Evolutionary conservation across 1,284 basidiomycete genomes (phyloP), one percentile per base, ranked within the genome.

Genomic region (Ustilago tritici): DNA sequence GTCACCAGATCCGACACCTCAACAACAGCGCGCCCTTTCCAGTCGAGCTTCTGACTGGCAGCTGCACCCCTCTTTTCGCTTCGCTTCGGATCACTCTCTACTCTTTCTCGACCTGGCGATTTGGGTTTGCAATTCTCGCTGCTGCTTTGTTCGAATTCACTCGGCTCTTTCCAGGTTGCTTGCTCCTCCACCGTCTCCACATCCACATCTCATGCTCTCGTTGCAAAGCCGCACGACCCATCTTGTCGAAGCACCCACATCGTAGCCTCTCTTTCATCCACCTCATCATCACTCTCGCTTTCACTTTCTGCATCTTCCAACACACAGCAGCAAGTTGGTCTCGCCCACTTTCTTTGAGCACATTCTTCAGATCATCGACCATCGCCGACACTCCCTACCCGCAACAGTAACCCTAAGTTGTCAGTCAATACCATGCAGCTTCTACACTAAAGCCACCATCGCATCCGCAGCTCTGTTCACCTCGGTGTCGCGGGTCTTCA

Each of bases 371-470:
- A 17, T 19, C 43, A 19, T n/a, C n/a, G 43, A 11, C 23, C n/a
- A 19, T 7, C 43, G 41, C n/a, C 17, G 15, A 11, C 54, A 28
- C 53, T 36, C 17, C 3, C 28, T n/a, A 36, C n/a, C 43, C 43
- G 2, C 57, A 17, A 41, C 15, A 46, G 43, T 15, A 8, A 19
- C 43, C n/a, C n/a, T n/a, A n/a, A n/a, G 36, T 4, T 28, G 53
- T 32, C 23, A 40, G 41, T 28, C 28, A 9, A 49, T 8, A 71
- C 55, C 31, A 71, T 71, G 69, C 60, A 56, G 56, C 38, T 46
- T 19, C 54, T 40, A 38, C 63, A 56, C 49, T 71, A 43, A 71
- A 28, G 4, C 8, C 8, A 11, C 7, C 14, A 8, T 28, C 32
- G 12, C 38, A 10, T 60, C 40, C 19, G 61, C 43, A 40, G 61